Evolutionary conservation across 2,329 filamentous ascomycete species (phyloP).

Genomic region (Calonectria montana): DNA sequence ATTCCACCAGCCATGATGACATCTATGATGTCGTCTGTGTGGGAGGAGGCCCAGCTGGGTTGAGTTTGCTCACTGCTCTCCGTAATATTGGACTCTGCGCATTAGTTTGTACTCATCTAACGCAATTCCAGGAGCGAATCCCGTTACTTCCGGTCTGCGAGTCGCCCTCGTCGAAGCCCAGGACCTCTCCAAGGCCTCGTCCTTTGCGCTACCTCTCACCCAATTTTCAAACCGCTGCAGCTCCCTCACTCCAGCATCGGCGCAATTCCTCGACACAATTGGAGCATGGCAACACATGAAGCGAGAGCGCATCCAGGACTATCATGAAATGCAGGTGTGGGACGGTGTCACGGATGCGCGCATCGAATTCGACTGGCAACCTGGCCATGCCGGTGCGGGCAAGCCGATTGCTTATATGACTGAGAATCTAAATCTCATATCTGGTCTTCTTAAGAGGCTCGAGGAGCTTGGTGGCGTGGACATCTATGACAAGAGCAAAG

Average conservation of each 20-base stretch:
- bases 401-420: slow-evolving; percentile 93
- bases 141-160: slow-evolving; percentile 79
- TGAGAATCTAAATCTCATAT: slow-evolving; percentile 91
- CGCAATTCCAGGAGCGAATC: slow-evolving; percentile 72
- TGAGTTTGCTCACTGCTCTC: slow-evolving; percentile 83
- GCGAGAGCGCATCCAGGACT: slow-evolving; percentile 80
- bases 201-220: slow-evolving; percentile 73
- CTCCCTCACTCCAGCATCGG: slow-evolving; percentile 90
- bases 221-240: slow-evolving; percentile 95
- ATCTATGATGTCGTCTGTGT: slow-evolving; percentile 95
- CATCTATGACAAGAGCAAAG: slow-evolving; percentile 80
- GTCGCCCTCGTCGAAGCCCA: slow-evolving; percentile 93
- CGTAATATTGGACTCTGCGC: slow-evolving; percentile 58
- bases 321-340: slow-evolving; percentile 98
- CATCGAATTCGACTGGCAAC: slow-evolving; percentile 87
- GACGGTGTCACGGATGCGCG: slow-evolving; percentile 89
- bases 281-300: slow-evolving; percentile 88
- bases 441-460: slow-evolving; percentile 78
- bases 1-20: slow-evolving; percentile 66
- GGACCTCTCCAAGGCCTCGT: slow-evolving; percentile 76
- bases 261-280: slow-evolving; percentile 83
- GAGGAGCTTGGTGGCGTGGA: slow-evolving; percentile 75
- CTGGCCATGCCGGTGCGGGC: slow-evolving; percentile 54
- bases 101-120: neutral
- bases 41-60: slow-evolving; percentile 87